phyloP scores from a whole-genome alignment of 2,329 filamentous ascomycete genomes.

The Apiospora hydei region DNA sequence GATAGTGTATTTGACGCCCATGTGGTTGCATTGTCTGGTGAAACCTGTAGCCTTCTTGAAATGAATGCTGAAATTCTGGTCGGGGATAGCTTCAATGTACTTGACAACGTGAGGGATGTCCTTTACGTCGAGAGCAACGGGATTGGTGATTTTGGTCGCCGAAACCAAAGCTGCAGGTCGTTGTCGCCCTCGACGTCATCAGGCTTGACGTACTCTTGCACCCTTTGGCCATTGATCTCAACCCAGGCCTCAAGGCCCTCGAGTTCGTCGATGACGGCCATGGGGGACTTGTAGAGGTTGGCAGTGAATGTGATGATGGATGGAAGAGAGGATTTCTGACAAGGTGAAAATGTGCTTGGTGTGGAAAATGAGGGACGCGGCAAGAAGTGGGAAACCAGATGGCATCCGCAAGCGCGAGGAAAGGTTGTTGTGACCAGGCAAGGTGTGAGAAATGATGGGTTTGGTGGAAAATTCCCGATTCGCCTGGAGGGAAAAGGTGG shows the following conservation, averaged over 20 bases:
- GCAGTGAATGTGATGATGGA: not conserved
- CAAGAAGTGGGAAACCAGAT: not conserved
- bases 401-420: not conserved
- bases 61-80: fast-evolving
- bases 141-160: not conserved
- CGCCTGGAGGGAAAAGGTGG: not conserved
- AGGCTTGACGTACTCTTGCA: not conserved
- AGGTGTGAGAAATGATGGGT: not conserved
- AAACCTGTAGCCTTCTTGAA: not conserved
- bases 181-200: not conserved
- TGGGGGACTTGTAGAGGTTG: not conserved
- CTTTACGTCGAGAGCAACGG: not conserved
- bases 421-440: not conserved
- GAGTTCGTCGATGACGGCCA: constrained; percentile 3
- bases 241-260: constrained; percentile 16
- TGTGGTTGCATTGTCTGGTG: not conserved
- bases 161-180: not conserved
- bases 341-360: not conserved
- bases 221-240: not conserved
- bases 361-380: not conserved
- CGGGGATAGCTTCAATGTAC: not conserved
- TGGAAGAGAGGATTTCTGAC: not conserved
- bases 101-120: not conserved
- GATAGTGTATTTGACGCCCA: not conserved
- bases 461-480: not conserved